Conservation (phyloP, 2,329 filamentous ascomycete genomes). For the Aspergillus amoenus region DNA sequence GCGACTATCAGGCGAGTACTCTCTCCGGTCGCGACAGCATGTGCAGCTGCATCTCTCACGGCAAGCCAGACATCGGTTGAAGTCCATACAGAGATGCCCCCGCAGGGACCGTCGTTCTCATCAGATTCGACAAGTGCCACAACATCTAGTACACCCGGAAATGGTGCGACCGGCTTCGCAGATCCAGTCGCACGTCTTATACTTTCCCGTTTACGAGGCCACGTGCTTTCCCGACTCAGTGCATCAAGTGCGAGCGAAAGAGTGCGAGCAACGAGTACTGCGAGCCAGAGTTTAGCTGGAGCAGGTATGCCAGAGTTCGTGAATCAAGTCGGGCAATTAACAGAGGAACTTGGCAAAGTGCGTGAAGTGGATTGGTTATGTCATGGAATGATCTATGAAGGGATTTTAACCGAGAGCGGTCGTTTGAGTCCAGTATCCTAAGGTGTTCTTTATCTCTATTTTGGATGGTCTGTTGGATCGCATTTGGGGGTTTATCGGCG, state of each 20-base stretch:
- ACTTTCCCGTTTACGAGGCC: constrained; percentile 58
- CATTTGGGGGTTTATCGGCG: background rate
- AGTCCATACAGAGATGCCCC: constrained; percentile 49
- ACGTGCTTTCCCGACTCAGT: constrained; percentile 55
- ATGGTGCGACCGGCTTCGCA: constrained; percentile 46
- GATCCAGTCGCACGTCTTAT: constrained; percentile 63
- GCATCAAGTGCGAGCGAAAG: constrained; percentile 62
- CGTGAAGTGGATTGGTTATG: constrained; percentile 59
- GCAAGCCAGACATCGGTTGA: constrained; percentile 27
- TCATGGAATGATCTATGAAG: constrained; percentile 59
- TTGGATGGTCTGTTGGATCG: background rate
- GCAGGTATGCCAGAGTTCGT: constrained; percentile 64
- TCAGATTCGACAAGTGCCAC: constrained; percentile 3
- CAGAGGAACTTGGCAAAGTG: constrained; percentile 57
- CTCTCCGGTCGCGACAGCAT: constrained; percentile 50
- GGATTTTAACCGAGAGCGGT: constrained; percentile 40
- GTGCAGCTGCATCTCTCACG: constrained; percentile 24
- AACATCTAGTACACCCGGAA: constrained; percentile 10
- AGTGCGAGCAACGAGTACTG: constrained; percentile 57
- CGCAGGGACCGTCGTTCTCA: constrained; percentile 58
- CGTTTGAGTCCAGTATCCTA: constrained; percentile 11
- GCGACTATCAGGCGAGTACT: constrained; percentile 54
- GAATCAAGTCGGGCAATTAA: constrained; percentile 57
- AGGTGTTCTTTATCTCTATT: constrained; percentile 6
- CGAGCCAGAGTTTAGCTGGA: constrained; percentile 58